Percentiles rank a stretch among this genome's conserved stretches.
phyloP scores from a whole-genome alignment of 2,329 filamentous ascomycete species.

The Alternaria alternata region DNA sequence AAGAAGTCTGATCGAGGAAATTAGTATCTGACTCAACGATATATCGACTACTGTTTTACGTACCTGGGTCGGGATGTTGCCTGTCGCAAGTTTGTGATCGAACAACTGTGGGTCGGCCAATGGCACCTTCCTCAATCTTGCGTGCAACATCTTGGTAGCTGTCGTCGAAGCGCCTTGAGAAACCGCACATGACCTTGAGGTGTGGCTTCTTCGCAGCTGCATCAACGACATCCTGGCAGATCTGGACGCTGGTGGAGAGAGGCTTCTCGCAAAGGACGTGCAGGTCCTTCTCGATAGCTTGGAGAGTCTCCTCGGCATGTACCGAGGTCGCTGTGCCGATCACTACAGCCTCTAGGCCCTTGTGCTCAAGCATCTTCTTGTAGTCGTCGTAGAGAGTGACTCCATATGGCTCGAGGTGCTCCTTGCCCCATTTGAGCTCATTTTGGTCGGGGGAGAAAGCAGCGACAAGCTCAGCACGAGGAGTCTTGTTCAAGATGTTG shows the following conservation, averaged over 20 bases:
- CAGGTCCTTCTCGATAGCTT: conserved; percentile 46
- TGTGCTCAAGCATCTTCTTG: conserved; percentile 56
- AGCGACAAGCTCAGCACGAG: conserved; percentile 60
- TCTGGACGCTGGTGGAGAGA: conserved; percentile 43
- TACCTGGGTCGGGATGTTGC: conserved; percentile 35
- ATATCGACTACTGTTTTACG: rapidly evolving
- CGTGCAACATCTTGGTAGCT: conserved; percentile 51
- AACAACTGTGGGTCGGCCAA: conserved; percentile 53
- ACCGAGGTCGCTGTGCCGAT: conserved; percentile 47
- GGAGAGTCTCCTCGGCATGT: conserved; percentile 46
- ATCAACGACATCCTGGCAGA: conserved; percentile 44
- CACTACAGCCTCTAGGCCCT: conserved; percentile 55
- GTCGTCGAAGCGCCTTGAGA: conserved; percentile 57
- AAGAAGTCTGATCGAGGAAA: conserved; percentile 51
- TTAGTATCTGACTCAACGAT: not conserved
- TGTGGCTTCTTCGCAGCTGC: conserved; percentile 47
- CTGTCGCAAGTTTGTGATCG: conserved; percentile 56
- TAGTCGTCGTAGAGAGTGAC: conserved; percentile 57
- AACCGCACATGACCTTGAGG: conserved; percentile 56
- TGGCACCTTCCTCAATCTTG: conserved; percentile 48
- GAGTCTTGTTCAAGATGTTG: conserved; percentile 57
- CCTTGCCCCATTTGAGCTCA: conserved; percentile 57
- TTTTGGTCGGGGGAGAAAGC: conserved; percentile 58
- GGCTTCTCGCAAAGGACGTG: conserved; percentile 54
- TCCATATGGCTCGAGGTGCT: conserved; percentile 56